A percentile compares a stretch with the other conserved stretches of the same genome.
These are phyloP conservation scores for Mycena rebaudengoi DNA, from an alignment of 768 basidiomycete genomes.

Conservation along the genomic window DNA sequence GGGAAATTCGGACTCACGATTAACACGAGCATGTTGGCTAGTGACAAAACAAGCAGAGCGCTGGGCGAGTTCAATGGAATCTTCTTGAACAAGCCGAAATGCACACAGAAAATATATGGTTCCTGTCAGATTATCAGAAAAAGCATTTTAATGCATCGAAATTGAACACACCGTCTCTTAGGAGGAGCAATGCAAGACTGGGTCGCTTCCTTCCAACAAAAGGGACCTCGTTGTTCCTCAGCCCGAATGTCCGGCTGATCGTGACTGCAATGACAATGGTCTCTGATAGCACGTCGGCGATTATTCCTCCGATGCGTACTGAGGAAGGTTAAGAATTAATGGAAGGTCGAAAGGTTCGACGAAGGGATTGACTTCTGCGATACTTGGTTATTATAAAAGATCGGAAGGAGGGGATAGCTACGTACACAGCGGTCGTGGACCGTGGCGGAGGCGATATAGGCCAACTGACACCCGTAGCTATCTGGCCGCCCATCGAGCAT, in stretches of 20 bases:
- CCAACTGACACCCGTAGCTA: constrained; percentile 22
- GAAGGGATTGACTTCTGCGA: background rate
- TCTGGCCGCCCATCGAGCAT: constrained; percentile 10
- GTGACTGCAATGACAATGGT: constrained; percentile 40
- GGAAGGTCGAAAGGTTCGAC: background rate
- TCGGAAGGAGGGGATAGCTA: background rate
- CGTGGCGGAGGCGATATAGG: constrained; percentile 21
- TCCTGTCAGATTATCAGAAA: constrained; percentile 12
- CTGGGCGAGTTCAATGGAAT: constrained; percentile 13
- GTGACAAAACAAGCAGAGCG: constrained; percentile 38
- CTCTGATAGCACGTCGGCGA: constrained; percentile 39
- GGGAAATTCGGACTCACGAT: constrained; percentile 7
- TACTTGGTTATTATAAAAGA: background rate
- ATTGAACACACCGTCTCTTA: constrained; percentile 32
- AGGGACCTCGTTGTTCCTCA: constrained; percentile 26
- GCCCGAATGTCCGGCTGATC: constrained; percentile 31
- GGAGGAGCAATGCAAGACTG: constrained; percentile 31
- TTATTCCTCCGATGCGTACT: constrained; percentile 40
- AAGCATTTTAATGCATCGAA: background rate
- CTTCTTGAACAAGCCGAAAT: background rate
- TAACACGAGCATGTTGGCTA: constrained; percentile 42
- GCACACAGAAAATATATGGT: constrained; percentile 39
- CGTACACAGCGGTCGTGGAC: constrained; percentile 24
- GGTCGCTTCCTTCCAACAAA: constrained; percentile 30
- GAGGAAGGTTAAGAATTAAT: background rate